phyloP scores from a whole-genome alignment of 2,329 filamentous ascomycete genomes.

The Tolypocladium paradoxum region DNA sequence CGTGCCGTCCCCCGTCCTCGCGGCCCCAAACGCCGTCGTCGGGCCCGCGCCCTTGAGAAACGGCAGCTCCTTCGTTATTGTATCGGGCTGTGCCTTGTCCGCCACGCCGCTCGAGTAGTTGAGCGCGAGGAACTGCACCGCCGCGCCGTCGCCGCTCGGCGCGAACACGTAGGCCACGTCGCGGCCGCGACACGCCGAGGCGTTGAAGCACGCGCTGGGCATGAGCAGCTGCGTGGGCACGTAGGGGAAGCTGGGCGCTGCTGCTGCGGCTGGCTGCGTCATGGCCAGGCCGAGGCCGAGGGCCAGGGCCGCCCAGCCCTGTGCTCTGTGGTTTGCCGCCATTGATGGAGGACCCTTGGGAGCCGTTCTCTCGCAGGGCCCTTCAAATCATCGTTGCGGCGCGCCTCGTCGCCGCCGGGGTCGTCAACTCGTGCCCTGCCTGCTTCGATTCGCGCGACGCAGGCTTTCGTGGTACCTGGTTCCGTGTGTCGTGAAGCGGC shows the following conservation, averaged over 20 bases:
- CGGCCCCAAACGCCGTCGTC: constrained; percentile 53
- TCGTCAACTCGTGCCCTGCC: background rate
- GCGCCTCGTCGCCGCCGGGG: background rate
- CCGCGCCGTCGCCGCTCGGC: constrained; percentile 29
- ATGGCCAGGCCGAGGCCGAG: constrained; percentile 1
- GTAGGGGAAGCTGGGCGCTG: constrained; percentile 53
- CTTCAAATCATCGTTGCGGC: background rate
- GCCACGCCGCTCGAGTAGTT: constrained; percentile 51
- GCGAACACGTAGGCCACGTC: constrained; percentile 61
- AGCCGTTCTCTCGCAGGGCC: background rate
- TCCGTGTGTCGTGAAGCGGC: background rate
- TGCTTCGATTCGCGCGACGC: background rate
- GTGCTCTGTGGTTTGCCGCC: background rate
- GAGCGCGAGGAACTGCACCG: constrained; percentile 49
- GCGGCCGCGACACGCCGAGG: constrained; percentile 21
- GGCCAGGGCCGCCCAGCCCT: background rate
- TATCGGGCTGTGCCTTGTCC: constrained; percentile 30
- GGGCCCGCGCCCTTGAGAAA: constrained; percentile 43
- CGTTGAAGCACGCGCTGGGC: constrained; percentile 31
- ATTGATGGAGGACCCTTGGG: background rate
- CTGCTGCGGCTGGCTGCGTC: constrained; percentile 1
- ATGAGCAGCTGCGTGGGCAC: constrained; percentile 64
- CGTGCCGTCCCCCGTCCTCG: constrained; percentile 55
- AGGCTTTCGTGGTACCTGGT: background rate
- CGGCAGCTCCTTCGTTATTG: constrained; percentile 46